Percentiles rank a stretch among this genome's conserved stretches.
Evolutionary conservation across 1,139 yeast species (phyloP).

Genomic region (Scheffersomyces illinoinensis): DNA sequence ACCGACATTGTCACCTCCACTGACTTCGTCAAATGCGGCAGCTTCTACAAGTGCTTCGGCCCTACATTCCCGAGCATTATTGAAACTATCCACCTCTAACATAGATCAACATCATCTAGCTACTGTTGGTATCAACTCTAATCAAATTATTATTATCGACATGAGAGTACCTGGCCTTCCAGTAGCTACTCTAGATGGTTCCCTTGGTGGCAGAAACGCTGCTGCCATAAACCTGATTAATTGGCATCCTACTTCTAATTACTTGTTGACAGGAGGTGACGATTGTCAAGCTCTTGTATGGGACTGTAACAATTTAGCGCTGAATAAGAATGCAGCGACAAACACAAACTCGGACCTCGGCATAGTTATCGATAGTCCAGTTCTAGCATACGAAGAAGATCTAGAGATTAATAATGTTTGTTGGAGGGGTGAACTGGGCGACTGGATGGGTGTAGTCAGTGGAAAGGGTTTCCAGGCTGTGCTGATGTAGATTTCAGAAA

Average conservation of each 20-base stretch:
- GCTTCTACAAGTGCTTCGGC: neutral
- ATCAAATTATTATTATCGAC: slow-evolving; percentile 70
- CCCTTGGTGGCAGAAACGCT: slow-evolving; percentile 47
- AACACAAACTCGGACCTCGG: slow-evolving; percentile 8
- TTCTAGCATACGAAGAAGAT: slow-evolving; percentile 57
- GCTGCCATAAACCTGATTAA: slow-evolving; percentile 66
- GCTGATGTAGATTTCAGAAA: slow-evolving; percentile 25
- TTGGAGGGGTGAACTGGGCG: slow-evolving; percentile 67
- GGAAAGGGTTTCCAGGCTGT: slow-evolving; percentile 85
- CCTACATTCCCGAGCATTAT: slow-evolving; percentile 54
- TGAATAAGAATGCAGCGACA: neutral
- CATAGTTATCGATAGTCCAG: slow-evolving; percentile 42
- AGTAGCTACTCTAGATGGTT: slow-evolving; percentile 66
- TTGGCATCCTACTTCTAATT: slow-evolving; percentile 82
- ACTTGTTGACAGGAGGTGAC: slow-evolving; percentile 77
- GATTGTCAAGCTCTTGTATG: slow-evolving; percentile 89
- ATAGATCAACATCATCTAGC: slow-evolving; percentile 79
- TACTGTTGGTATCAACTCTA: slow-evolving; percentile 72
- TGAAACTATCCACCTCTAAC: slow-evolving; percentile 77
- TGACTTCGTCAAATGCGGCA: slow-evolving; percentile 12
- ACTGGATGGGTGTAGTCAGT: slow-evolving; percentile 79
- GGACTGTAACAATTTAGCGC: slow-evolving; percentile 55
- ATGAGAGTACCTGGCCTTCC: slow-evolving; percentile 90
- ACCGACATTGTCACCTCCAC: slow-evolving; percentile 37
- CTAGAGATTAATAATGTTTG: slow-evolving; percentile 73